Base-by-base conservation (phyloP, 1,139 yeast genomes). In the Blastobotrys persicus region DNA sequence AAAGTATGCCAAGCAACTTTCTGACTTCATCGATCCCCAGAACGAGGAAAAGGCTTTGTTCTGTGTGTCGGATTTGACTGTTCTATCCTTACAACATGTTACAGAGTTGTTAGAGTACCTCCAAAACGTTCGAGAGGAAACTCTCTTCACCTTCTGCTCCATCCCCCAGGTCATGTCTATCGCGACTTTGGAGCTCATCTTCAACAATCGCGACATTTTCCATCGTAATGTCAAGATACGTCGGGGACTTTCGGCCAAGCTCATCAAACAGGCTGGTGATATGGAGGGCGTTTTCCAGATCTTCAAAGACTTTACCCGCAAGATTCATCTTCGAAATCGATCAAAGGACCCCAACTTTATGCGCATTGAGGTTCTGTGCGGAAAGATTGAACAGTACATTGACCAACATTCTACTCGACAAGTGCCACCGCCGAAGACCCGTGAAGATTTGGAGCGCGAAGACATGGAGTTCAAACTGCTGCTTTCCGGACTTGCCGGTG, bases 101-200 rank as follows among this genome's bases (percentile, higher is more conserved):
- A 79, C 79, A 49, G 94, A 88, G 62, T 87, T 84, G 32, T 75
- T 94, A 61, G 78, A 79, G 50, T 94, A 87, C 65, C 76, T 94
- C 51, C 78, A 94, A 20, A 75, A 83, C 58, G 80, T 92, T 44
- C 78, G 79, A 53, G 98, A 94, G 63, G 88, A 86, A 50, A 81
- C 96, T 0, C 73, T 85, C 46, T 92, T 88, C 74, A 85, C 83
- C 58, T 92, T 92, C 73, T 91, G 98, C 72, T 91, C 97, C 14
- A 92, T 92, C 64, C 98, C 98, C 16, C 98, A 92, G 70, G 97
- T 91, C 31, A 92, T 92, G 98, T 96, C 98, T 38, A 85, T 92
- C 65, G 97, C 98, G 6, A 88, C 98, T 0, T 75, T 92, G 60
- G 91, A 92, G 20, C 75, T 84, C 50, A 86, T 92, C 38, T 91